phyloP scores from a whole-genome alignment of 192 early-diverging fungal species.

The Oehlia diaphana region DNA sequence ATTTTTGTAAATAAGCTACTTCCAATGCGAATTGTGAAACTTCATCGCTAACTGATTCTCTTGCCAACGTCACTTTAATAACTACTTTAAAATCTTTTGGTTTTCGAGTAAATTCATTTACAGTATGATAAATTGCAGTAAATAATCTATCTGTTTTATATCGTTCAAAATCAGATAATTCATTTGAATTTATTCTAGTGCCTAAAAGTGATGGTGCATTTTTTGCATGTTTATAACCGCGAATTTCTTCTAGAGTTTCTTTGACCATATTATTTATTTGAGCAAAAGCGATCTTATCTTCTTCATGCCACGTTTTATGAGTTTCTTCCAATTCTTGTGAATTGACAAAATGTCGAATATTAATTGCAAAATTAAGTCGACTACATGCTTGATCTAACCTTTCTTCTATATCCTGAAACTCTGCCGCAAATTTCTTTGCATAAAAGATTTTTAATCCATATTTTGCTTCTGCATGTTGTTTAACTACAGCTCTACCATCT shows the following conservation, averaged over 20 bases:
- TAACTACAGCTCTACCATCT: slow-evolving; percentile 23
- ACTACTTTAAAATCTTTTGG: slow-evolving; percentile 2
- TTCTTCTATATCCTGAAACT: slow-evolving; percentile 26
- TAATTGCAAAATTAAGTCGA: slow-evolving; percentile 18
- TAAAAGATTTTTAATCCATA: slow-evolving; percentile 29
- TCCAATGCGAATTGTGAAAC: slow-evolving; percentile 11
- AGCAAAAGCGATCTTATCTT: slow-evolving; percentile 26
- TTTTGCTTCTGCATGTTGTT: slow-evolving; percentile 29
- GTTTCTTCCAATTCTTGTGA: slow-evolving; percentile 12
- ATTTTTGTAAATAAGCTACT: slow-evolving; percentile 23
- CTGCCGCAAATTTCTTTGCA: slow-evolving; percentile 27
- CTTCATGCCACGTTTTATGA: slow-evolving; percentile 16
- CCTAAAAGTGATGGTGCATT: not conserved
- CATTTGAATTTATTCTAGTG: not conserved
- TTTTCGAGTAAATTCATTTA: not conserved
- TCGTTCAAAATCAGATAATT: slow-evolving; percentile 11
- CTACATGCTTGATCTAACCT: slow-evolving; percentile 27
- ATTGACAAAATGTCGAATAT: slow-evolving; percentile 27
- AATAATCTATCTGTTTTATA: slow-evolving; percentile 21
- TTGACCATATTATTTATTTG: slow-evolving; percentile 20
- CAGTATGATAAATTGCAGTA: slow-evolving; percentile 14
- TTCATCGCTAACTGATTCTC: not conserved
- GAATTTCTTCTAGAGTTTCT: slow-evolving; percentile 28
- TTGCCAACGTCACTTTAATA: slow-evolving; percentile 20
- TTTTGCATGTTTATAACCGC: not conserved